Conservation (phyloP, 2,329 filamentous ascomycete genomes). For the Colletotrichum orbiculare region DNA sequence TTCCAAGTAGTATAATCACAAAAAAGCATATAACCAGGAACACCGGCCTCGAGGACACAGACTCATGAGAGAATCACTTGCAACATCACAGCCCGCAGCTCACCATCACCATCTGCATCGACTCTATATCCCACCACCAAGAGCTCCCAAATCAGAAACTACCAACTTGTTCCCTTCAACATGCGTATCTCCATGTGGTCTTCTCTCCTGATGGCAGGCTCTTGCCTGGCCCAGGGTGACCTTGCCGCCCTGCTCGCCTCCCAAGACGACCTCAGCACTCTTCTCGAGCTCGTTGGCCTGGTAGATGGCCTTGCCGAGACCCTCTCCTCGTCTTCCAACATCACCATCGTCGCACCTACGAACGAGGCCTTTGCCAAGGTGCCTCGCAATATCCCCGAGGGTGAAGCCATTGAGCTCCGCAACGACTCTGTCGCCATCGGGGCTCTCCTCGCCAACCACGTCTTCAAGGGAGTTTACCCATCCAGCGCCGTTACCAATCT, state of each 20-base stretch:
- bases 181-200: constrained; percentile 18
- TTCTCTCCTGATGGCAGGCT: constrained; percentile 2
- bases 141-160: background rate
- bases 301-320: constrained; percentile 44
- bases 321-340: constrained; percentile 45
- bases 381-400: constrained; percentile 46
- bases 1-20: no score
- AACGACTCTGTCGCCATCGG: constrained; percentile 46
- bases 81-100: background rate
- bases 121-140: background rate
- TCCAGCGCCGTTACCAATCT: constrained; percentile 42
- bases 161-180: background rate
- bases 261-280: constrained; percentile 40
- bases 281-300: constrained; percentile 40
- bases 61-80: background rate
- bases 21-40: no score
- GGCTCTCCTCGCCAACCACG: constrained; percentile 47
- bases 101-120: background rate
- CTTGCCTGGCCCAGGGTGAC: constrained; percentile 37
- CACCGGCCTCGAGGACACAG: background rate
- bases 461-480: constrained; percentile 46
- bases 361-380: constrained; percentile 48
- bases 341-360: constrained; percentile 49
- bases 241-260: constrained; percentile 39
- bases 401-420: constrained; percentile 43